Evolutionary conservation across 202 grass and related monocot species (phyloP).

Genomic region (Saccharum hybrid): DNA sequence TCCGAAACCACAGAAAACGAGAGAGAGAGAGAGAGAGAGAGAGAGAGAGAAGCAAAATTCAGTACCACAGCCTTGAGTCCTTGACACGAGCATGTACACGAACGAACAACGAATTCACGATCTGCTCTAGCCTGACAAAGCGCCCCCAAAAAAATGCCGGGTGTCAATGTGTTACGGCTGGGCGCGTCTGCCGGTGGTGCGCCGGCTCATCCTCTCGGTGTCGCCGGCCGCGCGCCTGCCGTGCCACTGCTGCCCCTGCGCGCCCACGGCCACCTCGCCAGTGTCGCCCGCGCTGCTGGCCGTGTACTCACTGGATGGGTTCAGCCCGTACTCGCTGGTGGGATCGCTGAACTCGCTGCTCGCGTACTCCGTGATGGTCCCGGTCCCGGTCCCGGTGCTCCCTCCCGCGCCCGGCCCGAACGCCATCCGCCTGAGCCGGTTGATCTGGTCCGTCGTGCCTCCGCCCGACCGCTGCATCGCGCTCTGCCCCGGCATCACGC

Average conservation of each 20-base stretch:
- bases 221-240: conserved; percentile 8
- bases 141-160: background rate
- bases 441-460: conserved; percentile 52
- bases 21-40: too few relatives aligned
- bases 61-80: background rate
- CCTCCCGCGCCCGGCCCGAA: conserved; percentile 45
- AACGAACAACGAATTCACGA: background rate
- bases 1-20: background rate
- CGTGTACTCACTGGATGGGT: conserved; percentile 56
- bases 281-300: conserved; percentile 52
- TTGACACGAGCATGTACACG: background rate
- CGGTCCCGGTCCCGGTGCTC: conserved; percentile 38
- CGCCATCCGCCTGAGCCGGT: conserved; percentile 67
- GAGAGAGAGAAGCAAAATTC: background rate
- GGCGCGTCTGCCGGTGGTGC: conserved; percentile 27
- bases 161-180: background rate
- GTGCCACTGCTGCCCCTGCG: background rate
- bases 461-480: conserved; percentile 47
- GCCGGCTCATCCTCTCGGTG: conserved; percentile 46
- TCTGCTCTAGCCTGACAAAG: background rate
- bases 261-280: conserved; percentile 36
- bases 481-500: conserved; percentile 70
- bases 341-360: conserved; percentile 64
- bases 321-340: conserved; percentile 71
- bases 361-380: conserved; percentile 58